phyloP scores from a whole-genome alignment of 495 filamentous ascomycete species.

The Penicillium bialowiezense region DNA sequence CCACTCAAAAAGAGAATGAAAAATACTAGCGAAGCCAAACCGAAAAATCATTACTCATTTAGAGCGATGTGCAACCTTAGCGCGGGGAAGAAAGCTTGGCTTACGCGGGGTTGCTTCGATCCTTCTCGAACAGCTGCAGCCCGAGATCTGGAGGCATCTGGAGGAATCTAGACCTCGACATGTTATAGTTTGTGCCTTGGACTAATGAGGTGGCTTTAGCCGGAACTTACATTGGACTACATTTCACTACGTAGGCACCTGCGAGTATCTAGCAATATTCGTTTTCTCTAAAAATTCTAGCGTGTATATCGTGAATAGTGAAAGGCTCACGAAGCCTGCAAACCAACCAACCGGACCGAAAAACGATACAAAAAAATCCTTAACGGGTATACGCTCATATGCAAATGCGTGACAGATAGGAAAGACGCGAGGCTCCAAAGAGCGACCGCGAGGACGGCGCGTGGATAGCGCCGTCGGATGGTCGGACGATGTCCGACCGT shows the following conservation, averaged over 20 bases:
- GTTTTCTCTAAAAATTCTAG: not conserved
- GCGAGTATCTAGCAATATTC: not conserved
- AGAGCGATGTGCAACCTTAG: conserved; percentile 7
- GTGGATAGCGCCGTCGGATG: not conserved
- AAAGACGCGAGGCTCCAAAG: not conserved
- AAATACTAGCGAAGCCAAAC: conserved; percentile 6
- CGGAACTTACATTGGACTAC: not conserved
- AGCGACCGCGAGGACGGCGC: not conserved
- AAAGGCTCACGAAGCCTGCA: not conserved
- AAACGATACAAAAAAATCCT: conserved; percentile 13
- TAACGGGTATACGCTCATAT: conserved; percentile 39
- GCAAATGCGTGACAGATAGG: conserved; percentile 17
- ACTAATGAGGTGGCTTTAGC: not conserved
- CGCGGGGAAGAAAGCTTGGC: conserved; percentile 21
- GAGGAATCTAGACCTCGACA: not conserved
- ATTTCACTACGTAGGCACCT: too few species aligned
- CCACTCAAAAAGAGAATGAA: conserved; percentile 5
- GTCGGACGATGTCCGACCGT: conserved; percentile 2
- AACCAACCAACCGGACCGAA: conserved; percentile 6
- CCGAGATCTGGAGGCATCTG: not conserved
- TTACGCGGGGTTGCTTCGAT: conserved; percentile 6
- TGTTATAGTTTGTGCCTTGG: not conserved
- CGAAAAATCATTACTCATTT: conserved; percentile 17
- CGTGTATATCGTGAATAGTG: not conserved
- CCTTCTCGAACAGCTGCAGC: not conserved